Base-by-base conservation (phyloP, 106 monocot species). In the Dendrobium catenatum region DNA sequence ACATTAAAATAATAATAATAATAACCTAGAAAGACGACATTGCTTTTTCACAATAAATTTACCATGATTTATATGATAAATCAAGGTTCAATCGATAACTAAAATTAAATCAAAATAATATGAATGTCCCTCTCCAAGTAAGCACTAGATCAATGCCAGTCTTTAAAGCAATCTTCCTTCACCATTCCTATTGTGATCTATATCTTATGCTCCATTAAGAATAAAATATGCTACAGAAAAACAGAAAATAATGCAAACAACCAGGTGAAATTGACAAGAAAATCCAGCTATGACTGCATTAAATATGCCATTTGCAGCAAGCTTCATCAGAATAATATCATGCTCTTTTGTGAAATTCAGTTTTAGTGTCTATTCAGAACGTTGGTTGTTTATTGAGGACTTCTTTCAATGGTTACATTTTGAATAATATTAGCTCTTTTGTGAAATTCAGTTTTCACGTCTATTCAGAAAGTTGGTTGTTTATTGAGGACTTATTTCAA, bases 281-380 rank as follows among this genome's bases (percentile, higher is more conserved):
- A 27, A 67, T 24, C 67, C 5, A 67, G 26, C 67, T 27, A 67
- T 67, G 67, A 67, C 13, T 67, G 9, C 58, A 67, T 67, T 67
- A 27, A 67, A 67, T 67, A 67, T 67, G 67, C n/a, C 10, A 26
- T 27, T 67, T 67, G 22, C 67, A 67, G 67, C n/a, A 67, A 67
- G 5, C 22, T 27, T 67, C 67, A 27, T 27, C 67, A 67, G 67
- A 27, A 17, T 27, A 67, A 6, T 67, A 4, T 58, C 15, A 15
- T 13, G 27, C 27, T 31, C 31, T 31, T 29, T 31, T 68, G 68
- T 31, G 68, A 31, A 29, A 68, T 61, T 37, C 7, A 68, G 6
- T 31, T 29, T 68, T 7, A 29, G 31, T 7, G 31, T 68, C 68
- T 6, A 11, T 68, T 68, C 24, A 68, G 10, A 29, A 31, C 2